Evolutionary conservation across 805 yeast genomes (phyloP).

Genomic region (Zygoascus bituminiphila): DNA sequence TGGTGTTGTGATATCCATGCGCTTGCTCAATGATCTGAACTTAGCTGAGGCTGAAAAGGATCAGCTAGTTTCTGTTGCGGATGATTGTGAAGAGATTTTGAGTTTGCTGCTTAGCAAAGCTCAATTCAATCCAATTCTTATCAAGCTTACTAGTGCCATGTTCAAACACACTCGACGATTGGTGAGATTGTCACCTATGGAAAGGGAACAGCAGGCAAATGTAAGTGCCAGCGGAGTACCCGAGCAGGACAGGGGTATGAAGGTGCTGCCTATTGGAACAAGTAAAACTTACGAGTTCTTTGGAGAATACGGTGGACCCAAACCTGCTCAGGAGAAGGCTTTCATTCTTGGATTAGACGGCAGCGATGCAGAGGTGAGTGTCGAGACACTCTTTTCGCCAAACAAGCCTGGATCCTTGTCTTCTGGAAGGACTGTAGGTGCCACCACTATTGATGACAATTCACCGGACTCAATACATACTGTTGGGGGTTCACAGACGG

Average conservation of each 20-base stretch:
- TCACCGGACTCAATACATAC: neutral
- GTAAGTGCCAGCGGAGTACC: neutral
- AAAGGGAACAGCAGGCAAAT: neutral
- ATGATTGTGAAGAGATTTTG: neutral
- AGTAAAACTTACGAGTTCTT: neutral
- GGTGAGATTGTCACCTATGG: neutral
- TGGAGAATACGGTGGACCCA: neutral
- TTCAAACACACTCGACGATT: neutral
- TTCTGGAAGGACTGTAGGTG: neutral
- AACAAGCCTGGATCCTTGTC: neutral
- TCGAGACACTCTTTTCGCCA: constrained; percentile 5
- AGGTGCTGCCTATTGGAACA: neutral
- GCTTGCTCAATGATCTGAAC: neutral
- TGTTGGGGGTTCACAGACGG: neutral
- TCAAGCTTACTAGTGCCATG: neutral
- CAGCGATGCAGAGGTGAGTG: constrained; percentile 11
- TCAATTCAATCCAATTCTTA: neutral
- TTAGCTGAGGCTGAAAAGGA: neutral
- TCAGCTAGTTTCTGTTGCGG: neutral
- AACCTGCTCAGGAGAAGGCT: constrained; percentile 2
- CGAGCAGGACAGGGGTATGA: neutral
- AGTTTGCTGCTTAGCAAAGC: neutral
- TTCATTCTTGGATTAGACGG: constrained; percentile 13
- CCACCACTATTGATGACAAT: neutral
- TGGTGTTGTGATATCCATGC: constrained; percentile 3